Percentiles rank a stretch among this genome's conserved stretches.
These are phyloP conservation scores for Trichocomaceae sp. DNA, from an alignment of 2,329 filamentous ascomycete species.

Conservation along the genomic window DNA sequence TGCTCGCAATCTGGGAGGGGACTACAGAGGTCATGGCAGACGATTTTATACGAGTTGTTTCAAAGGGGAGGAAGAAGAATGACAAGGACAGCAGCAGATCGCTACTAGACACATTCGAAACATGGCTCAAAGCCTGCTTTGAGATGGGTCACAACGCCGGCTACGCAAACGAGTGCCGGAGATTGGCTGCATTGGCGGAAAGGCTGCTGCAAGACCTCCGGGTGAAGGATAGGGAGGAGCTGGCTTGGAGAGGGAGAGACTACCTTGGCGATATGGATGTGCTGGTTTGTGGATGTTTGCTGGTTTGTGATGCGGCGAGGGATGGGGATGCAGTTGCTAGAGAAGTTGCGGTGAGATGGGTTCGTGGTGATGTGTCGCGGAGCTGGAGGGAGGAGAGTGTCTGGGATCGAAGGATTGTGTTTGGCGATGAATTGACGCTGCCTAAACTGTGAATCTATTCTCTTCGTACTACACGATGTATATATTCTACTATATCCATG, in stretches of 20 bases:
- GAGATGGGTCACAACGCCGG: conserved; percentile 9
- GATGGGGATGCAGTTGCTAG: conserved; percentile 24
- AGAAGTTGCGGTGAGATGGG: conserved; percentile 17
- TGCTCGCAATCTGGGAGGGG: conserved; percentile 54
- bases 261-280: conserved; percentile 24
- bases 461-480: too few relatives aligned
- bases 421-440: conserved; percentile 3
- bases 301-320: conserved; percentile 27
- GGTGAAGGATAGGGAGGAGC: conserved; percentile 19
- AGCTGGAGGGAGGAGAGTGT: conserved; percentile 5
- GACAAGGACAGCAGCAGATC: neutral
- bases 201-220: conserved; percentile 13
- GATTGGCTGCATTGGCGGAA: conserved; percentile 38
- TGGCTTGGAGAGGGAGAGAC: conserved; percentile 23
- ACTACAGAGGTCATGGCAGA: conserved; percentile 62
- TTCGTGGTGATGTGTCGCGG: conserved; percentile 1
- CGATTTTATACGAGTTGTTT: conserved; percentile 36
- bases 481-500: too few relatives aligned
- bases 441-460: conserved; percentile 6
- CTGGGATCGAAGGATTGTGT: conserved; percentile 14
- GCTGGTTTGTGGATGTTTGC: conserved; percentile 24
- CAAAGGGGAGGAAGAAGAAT: neutral
- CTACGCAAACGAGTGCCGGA: conserved; percentile 27
- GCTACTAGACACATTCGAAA: conserved; percentile 22
- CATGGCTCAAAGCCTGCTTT: conserved; percentile 42